phyloP scores from a whole-genome alignment of 495 filamentous ascomycete genomes.

The Penicillium alfredii region DNA sequence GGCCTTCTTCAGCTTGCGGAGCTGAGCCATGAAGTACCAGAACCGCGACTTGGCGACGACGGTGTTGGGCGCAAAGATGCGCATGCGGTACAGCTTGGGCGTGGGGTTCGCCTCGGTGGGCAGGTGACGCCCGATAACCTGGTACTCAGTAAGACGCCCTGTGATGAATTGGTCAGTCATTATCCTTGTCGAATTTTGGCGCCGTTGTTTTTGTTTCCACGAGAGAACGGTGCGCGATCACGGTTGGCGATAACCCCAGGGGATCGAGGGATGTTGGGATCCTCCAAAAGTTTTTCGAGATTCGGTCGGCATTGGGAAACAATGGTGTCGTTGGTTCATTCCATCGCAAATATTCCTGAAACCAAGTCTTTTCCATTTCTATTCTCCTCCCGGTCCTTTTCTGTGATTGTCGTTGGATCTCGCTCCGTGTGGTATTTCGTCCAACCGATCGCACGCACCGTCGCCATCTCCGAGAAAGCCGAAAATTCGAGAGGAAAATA shows the following conservation, averaged over 20 bases:
- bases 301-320: too few relatives aligned
- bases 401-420: slow-evolving; percentile 8
- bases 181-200: too few relatives aligned
- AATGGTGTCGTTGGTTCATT: too few relatives aligned
- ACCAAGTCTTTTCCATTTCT: not conserved
- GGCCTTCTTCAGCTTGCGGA: slow-evolving; percentile 99
- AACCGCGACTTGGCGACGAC: slow-evolving; percentile 98
- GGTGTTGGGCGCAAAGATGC: slow-evolving; percentile 95
- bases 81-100: slow-evolving; percentile 99
- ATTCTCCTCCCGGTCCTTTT: slow-evolving; percentile 3
- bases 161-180: slow-evolving; percentile 33
- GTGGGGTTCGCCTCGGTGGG: slow-evolving; percentile 91
- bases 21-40: slow-evolving; percentile 99
- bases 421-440: slow-evolving; percentile 13
- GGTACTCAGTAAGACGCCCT: slow-evolving; percentile 99
- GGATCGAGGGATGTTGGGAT: slow-evolving; percentile 1
- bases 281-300: slow-evolving; percentile 19
- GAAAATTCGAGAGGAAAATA: slow-evolving; percentile 24
- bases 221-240: slow-evolving; percentile 18
- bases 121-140: slow-evolving; percentile 99
- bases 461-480: slow-evolving; percentile 26
- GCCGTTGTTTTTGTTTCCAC: too few relatives aligned
- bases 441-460: slow-evolving; percentile 25
- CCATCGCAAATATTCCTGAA: too few relatives aligned
- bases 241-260: slow-evolving; percentile 4